These are phyloP conservation scores for Curvularia verruculosa DNA, from an alignment of 2,329 filamentous ascomycete species.

Conservation along the genomic window DNA sequence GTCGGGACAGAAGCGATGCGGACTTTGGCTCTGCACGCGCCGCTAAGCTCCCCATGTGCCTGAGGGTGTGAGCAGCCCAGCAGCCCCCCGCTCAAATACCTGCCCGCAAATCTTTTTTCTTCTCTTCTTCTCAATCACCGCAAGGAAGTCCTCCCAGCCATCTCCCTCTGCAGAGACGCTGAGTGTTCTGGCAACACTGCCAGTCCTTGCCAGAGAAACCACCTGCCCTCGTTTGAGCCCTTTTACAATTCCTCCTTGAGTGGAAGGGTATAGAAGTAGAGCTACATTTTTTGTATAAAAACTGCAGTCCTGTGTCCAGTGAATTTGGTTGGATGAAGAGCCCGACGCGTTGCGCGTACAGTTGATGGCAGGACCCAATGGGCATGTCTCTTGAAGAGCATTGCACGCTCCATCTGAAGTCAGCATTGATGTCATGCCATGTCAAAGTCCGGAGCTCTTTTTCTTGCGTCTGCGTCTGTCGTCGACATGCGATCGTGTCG, in stretches of 20 bases:
- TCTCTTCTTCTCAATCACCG: constrained; percentile 32
- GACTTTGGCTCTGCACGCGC: constrained; percentile 4
- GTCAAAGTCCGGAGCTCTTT: not conserved
- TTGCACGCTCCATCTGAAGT: not conserved
- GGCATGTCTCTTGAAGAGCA: not conserved
- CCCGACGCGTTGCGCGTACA: not conserved
- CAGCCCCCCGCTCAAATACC: constrained; percentile 12
- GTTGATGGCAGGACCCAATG: not conserved
- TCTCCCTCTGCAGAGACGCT: constrained; percentile 37
- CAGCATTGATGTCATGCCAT: not conserved
- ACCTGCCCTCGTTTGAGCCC: constrained; percentile 48
- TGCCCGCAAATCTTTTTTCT: not conserved
- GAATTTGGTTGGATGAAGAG: not conserved
- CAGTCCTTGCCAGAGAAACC: constrained; percentile 45
- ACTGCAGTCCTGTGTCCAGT: not conserved
- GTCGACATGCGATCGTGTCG: too few species aligned
- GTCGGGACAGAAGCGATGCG: constrained; percentile 16
- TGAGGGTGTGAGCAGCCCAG: not conserved
- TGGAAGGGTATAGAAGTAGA: constrained; percentile 43
- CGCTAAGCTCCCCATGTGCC: constrained; percentile 2
- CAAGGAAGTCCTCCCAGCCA: constrained; percentile 45
- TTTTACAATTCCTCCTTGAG: constrained; percentile 40
- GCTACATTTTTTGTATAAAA: constrained; percentile 36
- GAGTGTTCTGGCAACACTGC: constrained; percentile 42
- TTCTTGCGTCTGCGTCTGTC: not conserved